phyloP scores from a whole-genome alignment of 208 protist species.

The Naegleria fowleri region DNA sequence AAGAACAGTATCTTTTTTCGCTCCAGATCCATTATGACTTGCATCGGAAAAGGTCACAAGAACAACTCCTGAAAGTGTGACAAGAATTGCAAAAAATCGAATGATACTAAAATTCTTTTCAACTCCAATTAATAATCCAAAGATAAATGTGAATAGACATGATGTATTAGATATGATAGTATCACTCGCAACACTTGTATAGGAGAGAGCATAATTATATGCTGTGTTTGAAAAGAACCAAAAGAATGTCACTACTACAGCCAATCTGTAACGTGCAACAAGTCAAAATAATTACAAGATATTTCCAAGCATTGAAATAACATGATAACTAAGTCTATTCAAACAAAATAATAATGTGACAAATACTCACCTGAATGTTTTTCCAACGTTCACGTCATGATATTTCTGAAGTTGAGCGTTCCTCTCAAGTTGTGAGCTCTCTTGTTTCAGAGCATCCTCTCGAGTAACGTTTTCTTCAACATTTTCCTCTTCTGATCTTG shows the following conservation, averaged over 20 bases:
- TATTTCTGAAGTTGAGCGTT: no score
- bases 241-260: background rate
- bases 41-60: constrained; percentile 5
- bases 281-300: no score
- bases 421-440: no score
- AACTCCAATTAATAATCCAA: background rate
- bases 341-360: no score
- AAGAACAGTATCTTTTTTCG: background rate
- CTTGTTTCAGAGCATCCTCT: background rate
- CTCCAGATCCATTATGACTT: background rate
- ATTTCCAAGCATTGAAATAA: no score
- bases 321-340: no score
- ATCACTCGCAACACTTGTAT: background rate
- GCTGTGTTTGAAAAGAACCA: constrained; percentile 15
- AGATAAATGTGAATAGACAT: constrained; percentile 18
- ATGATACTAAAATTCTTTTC: constrained; percentile 3
- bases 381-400: background rate
- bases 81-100: constrained; percentile 9
- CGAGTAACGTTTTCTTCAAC: background rate
- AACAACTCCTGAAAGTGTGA: background rate
- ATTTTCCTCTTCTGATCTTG: background rate
- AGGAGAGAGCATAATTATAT: constrained; percentile 10
- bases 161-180: constrained; percentile 4
- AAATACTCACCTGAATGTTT: background rate
- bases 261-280: background rate